These are phyloP conservation scores for Seminavis robusta DNA, from an alignment of 108 stramenopile genomes.

Conservation along the genomic window DNA sequence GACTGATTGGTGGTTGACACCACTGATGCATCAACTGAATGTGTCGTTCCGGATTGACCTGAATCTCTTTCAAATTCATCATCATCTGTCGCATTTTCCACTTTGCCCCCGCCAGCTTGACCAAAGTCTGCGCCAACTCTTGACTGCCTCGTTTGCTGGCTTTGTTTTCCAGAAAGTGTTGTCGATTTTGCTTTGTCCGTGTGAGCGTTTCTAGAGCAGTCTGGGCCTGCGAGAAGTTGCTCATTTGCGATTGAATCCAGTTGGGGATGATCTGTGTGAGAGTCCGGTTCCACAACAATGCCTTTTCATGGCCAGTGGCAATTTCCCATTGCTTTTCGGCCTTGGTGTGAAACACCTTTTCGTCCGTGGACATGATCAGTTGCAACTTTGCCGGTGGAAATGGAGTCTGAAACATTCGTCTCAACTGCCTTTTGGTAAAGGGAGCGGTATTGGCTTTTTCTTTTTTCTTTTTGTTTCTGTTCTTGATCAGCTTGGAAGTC, in stretches of 20 bases:
- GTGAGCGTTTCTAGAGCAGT: constrained; percentile 29
- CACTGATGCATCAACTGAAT: background rate
- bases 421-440: constrained; percentile 8
- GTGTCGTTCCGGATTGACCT: constrained; percentile 4
- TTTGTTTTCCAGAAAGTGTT: constrained; percentile 18
- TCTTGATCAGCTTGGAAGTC: constrained; percentile 13
- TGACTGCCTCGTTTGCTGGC: constrained; percentile 34
- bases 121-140: constrained; percentile 63
- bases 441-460: constrained; percentile 6
- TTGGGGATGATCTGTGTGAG: background rate
- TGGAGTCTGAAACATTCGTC: background rate
- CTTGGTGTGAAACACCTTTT: background rate
- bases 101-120: constrained; percentile 44
- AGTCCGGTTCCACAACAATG: constrained; percentile 24
- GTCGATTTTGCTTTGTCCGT: constrained; percentile 30
- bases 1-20: background rate
- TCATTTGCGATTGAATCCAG: constrained; percentile 20
- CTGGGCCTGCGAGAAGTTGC: constrained; percentile 23
- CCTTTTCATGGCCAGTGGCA: constrained; percentile 12
- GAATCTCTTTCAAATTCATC: constrained; percentile 33
- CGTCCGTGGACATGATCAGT: constrained; percentile 4
- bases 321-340: constrained; percentile 23
- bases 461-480: constrained; percentile 5
- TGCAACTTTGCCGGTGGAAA: constrained; percentile 3
- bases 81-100: constrained; percentile 47